A percentile compares a stretch with the other conserved stretches of the same genome.
phyloP scores from a whole-genome alignment of 192 early-diverging fungal species.

The Blastocladiella britannica region DNA sequence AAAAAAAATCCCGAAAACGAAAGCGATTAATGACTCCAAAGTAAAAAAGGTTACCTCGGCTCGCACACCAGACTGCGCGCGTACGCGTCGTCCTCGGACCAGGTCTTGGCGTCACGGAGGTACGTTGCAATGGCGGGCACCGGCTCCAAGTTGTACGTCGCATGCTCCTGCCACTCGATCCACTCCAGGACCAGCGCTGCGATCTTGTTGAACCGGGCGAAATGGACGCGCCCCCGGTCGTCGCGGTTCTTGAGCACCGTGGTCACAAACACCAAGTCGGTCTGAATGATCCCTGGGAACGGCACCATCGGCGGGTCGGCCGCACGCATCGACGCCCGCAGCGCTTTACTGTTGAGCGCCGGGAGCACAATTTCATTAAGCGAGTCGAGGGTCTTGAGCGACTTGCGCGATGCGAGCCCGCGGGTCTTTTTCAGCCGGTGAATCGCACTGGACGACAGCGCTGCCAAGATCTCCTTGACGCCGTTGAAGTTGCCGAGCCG shows the following conservation, averaged over 20 bases:
- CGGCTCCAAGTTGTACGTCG: slow-evolving; percentile 17
- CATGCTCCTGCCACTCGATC: slow-evolving; percentile 2
- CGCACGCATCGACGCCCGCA: slow-evolving; percentile 23
- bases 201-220: slow-evolving; percentile 30
- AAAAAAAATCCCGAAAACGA: too few relatives aligned
- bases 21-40: too few relatives aligned
- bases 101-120: slow-evolving; percentile 11
- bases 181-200: slow-evolving; percentile 4
- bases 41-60: slow-evolving; percentile 7
- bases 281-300: slow-evolving; percentile 34
- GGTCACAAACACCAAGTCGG: slow-evolving; percentile 34
- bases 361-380: slow-evolving; percentile 19
- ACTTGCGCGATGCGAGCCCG: too few relatives aligned
- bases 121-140: slow-evolving; percentile 29
- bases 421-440: slow-evolving; percentile 33
- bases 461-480: slow-evolving; percentile 32
- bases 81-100: slow-evolving; percentile 30
- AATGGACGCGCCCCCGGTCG: slow-evolving; percentile 27
- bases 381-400: slow-evolving; percentile 21
- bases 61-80: slow-evolving; percentile 22
- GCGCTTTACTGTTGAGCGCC: slow-evolving; percentile 32
- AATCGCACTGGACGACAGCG: slow-evolving; percentile 24
- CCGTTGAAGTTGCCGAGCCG: slow-evolving; percentile 36
- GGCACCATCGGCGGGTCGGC: slow-evolving; percentile 32
- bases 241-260: slow-evolving; percentile 24